Evolutionary conservation across 2,329 filamentous ascomycete species (phyloP).

Genomic region (Ascochyta clinopodiicola): DNA sequence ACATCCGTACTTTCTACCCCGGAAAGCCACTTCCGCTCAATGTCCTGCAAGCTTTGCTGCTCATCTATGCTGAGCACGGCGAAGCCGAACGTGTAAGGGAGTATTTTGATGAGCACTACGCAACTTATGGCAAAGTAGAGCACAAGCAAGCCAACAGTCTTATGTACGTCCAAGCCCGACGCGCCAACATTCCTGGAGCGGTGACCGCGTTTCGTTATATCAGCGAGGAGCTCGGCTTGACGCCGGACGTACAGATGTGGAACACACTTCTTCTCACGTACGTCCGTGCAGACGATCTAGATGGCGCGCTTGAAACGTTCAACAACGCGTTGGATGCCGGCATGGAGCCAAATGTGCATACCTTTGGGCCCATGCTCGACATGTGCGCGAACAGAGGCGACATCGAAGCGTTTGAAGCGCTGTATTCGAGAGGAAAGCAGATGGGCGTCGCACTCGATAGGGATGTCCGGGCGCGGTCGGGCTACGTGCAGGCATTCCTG

Average conservation of each 20-base stretch:
- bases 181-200: conserved; percentile 68
- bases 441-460: conserved; percentile 32
- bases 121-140: conserved; percentile 15
- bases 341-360: conserved; percentile 65
- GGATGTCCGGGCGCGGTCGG: conserved; percentile 34
- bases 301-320: conserved; percentile 70
- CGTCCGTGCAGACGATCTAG: conserved; percentile 68
- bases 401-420: conserved; percentile 68
- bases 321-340: conserved; percentile 61
- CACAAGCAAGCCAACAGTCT: conserved; percentile 47
- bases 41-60: conserved; percentile 31
- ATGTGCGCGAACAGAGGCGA: conserved; percentile 76
- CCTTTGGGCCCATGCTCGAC: conserved; percentile 76
- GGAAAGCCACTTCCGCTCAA: conserved; percentile 23
- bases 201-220: conserved; percentile 70
- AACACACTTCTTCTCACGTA: conserved; percentile 79
- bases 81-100: conserved; percentile 40
- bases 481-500: conserved; percentile 67
- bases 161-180: conserved; percentile 73
- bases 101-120: conserved; percentile 39
- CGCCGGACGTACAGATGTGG: conserved; percentile 69
- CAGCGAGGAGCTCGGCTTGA: conserved; percentile 59
- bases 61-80: conserved; percentile 45
- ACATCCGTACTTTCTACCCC: conserved; percentile 37
- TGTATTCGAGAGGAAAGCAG: conserved; percentile 69